phyloP scores from a whole-genome alignment of 768 basidiomycete species.

The Termitomyces sp. region DNA sequence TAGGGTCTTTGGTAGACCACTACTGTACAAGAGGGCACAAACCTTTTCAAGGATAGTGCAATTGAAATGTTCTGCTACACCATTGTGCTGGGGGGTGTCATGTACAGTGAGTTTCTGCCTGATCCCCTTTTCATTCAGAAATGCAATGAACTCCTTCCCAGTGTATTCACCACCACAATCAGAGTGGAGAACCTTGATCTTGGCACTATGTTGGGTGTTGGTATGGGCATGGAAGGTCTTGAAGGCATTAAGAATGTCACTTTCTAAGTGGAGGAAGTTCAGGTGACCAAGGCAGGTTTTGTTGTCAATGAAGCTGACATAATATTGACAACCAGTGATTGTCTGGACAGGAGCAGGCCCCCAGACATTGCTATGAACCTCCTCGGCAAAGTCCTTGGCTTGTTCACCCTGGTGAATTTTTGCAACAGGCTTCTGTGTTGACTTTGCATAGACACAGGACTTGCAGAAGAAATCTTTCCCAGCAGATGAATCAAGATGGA shows the following conservation, averaged over 20 bases:
- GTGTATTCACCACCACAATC: conserved; percentile 13
- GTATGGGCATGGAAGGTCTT: not conserved
- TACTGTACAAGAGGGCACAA: conserved; percentile 3
- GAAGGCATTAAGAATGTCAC: not conserved
- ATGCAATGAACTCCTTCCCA: conserved; percentile 14
- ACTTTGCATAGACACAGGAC: conserved; percentile 42
- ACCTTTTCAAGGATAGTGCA: conserved; percentile 31
- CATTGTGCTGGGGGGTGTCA: conserved; percentile 40
- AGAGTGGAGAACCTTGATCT: conserved; percentile 6
- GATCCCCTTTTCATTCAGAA: conserved; percentile 3
- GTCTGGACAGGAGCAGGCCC: not conserved
- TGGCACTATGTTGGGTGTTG: not conserved
- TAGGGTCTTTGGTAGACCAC: conserved; percentile 24
- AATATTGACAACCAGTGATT: not conserved
- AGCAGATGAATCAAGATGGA: conserved; percentile 20
- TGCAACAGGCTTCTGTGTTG: conserved; percentile 14
- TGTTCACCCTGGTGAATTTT: conserved; percentile 26
- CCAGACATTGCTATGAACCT: not conserved
- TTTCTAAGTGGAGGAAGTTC: not conserved
- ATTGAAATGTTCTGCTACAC: conserved; percentile 37
- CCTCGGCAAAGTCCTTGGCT: conserved; percentile 9
- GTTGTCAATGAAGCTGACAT: not conserved
- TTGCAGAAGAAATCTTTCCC: conserved; percentile 31
- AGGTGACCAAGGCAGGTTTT: not conserved
- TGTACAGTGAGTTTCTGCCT: conserved; percentile 14